phyloP scores from a whole-genome alignment of 2,329 filamentous ascomycete species.

The Colletotrichum spaethianum region DNA sequence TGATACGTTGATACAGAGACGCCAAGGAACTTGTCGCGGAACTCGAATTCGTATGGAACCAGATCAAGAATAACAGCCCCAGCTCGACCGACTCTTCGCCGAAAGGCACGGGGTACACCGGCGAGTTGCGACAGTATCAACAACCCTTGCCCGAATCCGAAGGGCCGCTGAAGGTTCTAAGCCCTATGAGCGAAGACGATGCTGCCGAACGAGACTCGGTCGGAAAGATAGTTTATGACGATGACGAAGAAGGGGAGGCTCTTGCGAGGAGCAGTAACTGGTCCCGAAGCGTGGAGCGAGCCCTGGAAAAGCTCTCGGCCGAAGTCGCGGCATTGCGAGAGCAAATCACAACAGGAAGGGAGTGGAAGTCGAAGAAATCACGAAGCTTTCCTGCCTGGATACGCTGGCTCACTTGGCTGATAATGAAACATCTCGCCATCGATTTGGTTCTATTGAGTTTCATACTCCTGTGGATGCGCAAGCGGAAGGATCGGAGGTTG shows the following conservation, averaged over 20 bases:
- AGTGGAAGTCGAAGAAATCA: conserved; percentile 77
- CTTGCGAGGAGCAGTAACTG: conserved; percentile 71
- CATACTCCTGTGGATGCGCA: conserved; percentile 80
- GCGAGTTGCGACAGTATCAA: conserved; percentile 60
- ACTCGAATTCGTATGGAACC: conserved; percentile 99
- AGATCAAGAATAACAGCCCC: conserved; percentile 89
- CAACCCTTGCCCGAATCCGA: conserved; percentile 64
- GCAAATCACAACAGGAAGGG: conserved; percentile 84
- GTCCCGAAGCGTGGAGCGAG: conserved; percentile 86
- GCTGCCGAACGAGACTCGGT: conserved; percentile 73
- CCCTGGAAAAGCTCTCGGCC: conserved; percentile 89
- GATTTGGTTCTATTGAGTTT: conserved; percentile 78
- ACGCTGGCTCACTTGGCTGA: conserved; percentile 77
- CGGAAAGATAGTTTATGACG: conserved; percentile 58
- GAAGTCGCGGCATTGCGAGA: conserved; percentile 94
- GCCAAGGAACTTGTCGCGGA: conserved; percentile 90
- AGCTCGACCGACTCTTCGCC: conserved; percentile 72
- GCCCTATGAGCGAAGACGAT: conserved; percentile 88
- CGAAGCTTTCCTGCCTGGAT: conserved; percentile 79
- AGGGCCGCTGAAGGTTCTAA: conserved; percentile 78
- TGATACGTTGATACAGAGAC: conserved; percentile 65
- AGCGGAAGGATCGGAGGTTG: conserved; percentile 77
- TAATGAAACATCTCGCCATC: conserved; percentile 80
- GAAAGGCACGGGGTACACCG: conserved; percentile 56
- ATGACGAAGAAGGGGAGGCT: conserved; percentile 61